phyloP scores from a whole-genome alignment of 345 rosid genomes.

The Arabis hirsuta region DNA sequence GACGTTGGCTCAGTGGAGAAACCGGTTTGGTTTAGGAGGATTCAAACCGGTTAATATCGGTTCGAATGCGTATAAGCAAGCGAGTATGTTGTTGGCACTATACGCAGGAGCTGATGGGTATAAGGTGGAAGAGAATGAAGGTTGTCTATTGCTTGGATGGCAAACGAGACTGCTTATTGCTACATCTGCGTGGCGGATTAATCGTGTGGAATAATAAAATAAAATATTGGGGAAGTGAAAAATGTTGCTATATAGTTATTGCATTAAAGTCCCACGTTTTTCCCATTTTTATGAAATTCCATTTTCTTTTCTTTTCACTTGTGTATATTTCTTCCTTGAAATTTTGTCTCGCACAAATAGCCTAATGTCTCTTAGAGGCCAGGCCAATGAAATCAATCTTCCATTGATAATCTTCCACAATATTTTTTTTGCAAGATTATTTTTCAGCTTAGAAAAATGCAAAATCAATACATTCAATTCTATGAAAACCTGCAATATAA shows the following conservation, averaged over 20 bases:
- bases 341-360: slow-evolving; percentile 15
- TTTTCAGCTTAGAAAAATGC: too few species aligned
- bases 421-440: too few species aligned
- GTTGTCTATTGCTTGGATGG: slow-evolving; percentile 94
- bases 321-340: slow-evolving; percentile 1
- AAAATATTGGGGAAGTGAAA: not conserved
- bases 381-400: not conserved
- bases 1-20: slow-evolving; percentile 66
- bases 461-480: too few species aligned
- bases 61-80: slow-evolving; percentile 90
- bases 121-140: slow-evolving; percentile 80
- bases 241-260: slow-evolving; percentile 21
- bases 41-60: slow-evolving; percentile 78
- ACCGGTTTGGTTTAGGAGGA: slow-evolving; percentile 61
- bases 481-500: too few species aligned
- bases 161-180: slow-evolving; percentile 87
- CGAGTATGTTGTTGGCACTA: slow-evolving; percentile 78
- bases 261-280: slow-evolving; percentile 35
- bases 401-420: too few species aligned
- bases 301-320: not conserved
- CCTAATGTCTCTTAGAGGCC: not conserved
- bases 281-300: slow-evolving; percentile 7
- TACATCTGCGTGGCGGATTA: slow-evolving; percentile 84
- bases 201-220: slow-evolving; percentile 24
- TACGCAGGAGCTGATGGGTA: slow-evolving; percentile 87